These are phyloP conservation scores for Microdochium trichocladiopsis DNA, from an alignment of 2,329 filamentous ascomycete species.

Conservation along the genomic window DNA sequence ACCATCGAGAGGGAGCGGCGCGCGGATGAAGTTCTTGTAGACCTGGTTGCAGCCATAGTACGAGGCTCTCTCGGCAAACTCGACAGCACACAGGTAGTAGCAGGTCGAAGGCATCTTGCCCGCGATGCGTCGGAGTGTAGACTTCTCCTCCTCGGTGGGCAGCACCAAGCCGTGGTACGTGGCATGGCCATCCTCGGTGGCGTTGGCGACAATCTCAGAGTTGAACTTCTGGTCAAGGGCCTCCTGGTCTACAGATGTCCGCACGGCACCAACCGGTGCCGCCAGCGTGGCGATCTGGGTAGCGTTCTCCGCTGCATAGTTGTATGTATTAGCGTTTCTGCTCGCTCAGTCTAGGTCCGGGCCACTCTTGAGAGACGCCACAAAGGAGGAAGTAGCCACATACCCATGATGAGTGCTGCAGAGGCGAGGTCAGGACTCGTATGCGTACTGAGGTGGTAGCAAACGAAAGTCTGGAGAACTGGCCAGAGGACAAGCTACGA, in stretches of 20 bases:
- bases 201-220: slow-evolving; percentile 2
- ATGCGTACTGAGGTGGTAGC: neutral
- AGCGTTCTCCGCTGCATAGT: slow-evolving; percentile 7
- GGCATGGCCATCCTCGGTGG: slow-evolving; percentile 15
- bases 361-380: too few relatives aligned
- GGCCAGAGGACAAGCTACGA: neutral
- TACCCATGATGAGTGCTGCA: neutral
- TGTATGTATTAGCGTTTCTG: neutral
- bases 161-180: slow-evolving; percentile 19
- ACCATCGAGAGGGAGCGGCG: slow-evolving; percentile 34
- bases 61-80: slow-evolving; percentile 43
- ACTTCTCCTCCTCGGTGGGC: slow-evolving; percentile 36
- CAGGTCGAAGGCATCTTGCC: slow-evolving; percentile 32
- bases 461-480: neutral
- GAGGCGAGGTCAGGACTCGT: neutral
- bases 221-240: slow-evolving; percentile 9
- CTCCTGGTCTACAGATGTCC: slow-evolving; percentile 12
- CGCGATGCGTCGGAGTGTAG: slow-evolving; percentile 35
- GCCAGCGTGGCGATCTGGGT: slow-evolving; percentile 11
- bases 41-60: slow-evolving; percentile 41
- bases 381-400: neutral
- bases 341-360: neutral
- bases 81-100: slow-evolving; percentile 40
- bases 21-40: slow-evolving; percentile 49
- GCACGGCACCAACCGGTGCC: slow-evolving; percentile 10